Base-by-base conservation (phyloP, 805 yeast species). In the Kuraishia cidri region DNA sequence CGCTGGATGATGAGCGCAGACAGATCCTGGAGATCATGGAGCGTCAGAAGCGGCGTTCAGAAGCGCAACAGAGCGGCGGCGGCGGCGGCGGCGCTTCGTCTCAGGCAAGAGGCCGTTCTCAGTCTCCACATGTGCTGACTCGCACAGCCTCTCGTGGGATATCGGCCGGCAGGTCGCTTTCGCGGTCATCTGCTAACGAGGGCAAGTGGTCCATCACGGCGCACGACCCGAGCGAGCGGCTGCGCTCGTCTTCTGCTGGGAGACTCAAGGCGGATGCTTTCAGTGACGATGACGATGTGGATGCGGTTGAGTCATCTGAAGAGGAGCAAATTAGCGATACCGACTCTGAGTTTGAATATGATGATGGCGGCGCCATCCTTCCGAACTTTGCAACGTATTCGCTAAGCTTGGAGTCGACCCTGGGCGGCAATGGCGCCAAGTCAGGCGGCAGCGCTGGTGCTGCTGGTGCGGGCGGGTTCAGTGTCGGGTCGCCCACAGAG, bases 151-250 rank as follows among this genome's bases (percentile, higher is more conserved):
- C 13, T 6, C 17, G 21, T 13, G 26, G 35, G 11, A 27, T 19
- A 11, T 22, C 26, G n/a, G 34, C 43, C 19, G 45, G 50, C 22
- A 37, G 54, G 23, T 38, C 48, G 9, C 35, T 43, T 1, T 37
- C 45, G n/a, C 30, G 39, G 3, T 19, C 44, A 5, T 34, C 23
- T 18, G 46, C 44, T 19, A 38, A 41, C 2, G 51, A 45, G 9
- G 37, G 34, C 35, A 70, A 69, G 43, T 79, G 81, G 76, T 70
- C 83, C 1, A 76, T 82, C 26, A 65, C 83, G 30, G 69, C 72
- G 34, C 82, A 75, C 43, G 88, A 82, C 44, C 94, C 94, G 0
- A 76, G 78, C 40, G 81, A 78, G 44, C 58, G 92, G 37, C 50
- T 79, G 23, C 47, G 44, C 10, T 45, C 47, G 8, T 38, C 47